Conservation (phyloP, 1,284 basidiomycete genomes). For the Sporisorium iseilematis-ciliati region DNA sequence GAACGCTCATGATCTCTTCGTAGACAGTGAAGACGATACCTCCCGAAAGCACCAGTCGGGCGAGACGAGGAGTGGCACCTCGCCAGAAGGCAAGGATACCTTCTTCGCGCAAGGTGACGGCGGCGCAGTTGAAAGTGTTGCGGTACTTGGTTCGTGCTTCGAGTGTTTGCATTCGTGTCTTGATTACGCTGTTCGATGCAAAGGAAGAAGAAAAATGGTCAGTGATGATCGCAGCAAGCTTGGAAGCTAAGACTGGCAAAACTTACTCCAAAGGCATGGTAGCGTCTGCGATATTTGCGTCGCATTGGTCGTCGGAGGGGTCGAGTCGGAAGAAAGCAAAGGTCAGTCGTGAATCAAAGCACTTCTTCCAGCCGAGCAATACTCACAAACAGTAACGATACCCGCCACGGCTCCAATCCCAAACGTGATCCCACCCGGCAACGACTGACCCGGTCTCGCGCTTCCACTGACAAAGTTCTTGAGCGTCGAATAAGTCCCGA, state of each 20-base stretch:
- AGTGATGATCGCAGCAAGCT: not conserved
- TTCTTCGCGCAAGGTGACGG: slow-evolving; percentile 74
- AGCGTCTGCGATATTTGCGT: slow-evolving; percentile 31
- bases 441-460: slow-evolving; percentile 81
- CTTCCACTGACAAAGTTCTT: slow-evolving; percentile 86
- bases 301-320: not conserved
- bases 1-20: slow-evolving; percentile 57
- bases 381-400: slow-evolving; percentile 87
- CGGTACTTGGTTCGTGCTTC: slow-evolving; percentile 84
- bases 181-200: slow-evolving; percentile 80
- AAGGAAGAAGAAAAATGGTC: not conserved
- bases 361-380: not conserved
- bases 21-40: slow-evolving; percentile 91
- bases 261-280: slow-evolving; percentile 67
- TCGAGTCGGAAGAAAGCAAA: too few species aligned
- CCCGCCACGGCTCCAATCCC: slow-evolving; percentile 93
- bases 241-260: not conserved
- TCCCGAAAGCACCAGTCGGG: slow-evolving; percentile 79
- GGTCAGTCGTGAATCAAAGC: not conserved
- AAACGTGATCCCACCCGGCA: slow-evolving; percentile 91
- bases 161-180: slow-evolving; percentile 96
- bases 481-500: slow-evolving; percentile 92
- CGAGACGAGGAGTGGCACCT: slow-evolving; percentile 78
- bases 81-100: slow-evolving; percentile 92
- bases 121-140: slow-evolving; percentile 91